Evolutionary conservation across 202 grass and related monocot genomes (phyloP).

Genomic region (Musa balbisiana): DNA sequence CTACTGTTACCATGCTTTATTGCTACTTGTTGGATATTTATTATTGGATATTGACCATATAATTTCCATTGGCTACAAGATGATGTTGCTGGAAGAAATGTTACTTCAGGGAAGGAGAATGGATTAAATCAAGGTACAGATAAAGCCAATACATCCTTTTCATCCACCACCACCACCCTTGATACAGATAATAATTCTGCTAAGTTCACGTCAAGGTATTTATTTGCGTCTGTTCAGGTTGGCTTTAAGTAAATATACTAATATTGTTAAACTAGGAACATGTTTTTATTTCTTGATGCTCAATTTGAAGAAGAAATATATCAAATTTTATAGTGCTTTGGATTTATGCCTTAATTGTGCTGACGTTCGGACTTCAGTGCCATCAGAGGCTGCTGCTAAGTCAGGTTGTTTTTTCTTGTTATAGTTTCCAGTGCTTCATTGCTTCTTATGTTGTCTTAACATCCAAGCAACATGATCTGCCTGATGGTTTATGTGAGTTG

Average conservation of each 20-base stretch:
- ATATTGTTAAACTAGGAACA: constrained; percentile 5
- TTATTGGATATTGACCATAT: constrained; percentile 8
- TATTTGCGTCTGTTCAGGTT: constrained; percentile 4
- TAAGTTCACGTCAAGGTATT: constrained; percentile 43
- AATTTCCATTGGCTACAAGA: constrained; percentile 12
- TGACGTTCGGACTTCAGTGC: too few relatives aligned
- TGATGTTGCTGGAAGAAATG: constrained; percentile 45
- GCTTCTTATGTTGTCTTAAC: not conserved
- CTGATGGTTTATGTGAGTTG: not conserved
- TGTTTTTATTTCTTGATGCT: constrained; percentile 9
- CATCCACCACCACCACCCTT: constrained; percentile 33
- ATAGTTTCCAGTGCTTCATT: not conserved
- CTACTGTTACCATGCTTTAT: not conserved
- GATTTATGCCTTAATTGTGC: not conserved
- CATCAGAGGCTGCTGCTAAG: too few relatives aligned
- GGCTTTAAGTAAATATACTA: constrained; percentile 1
- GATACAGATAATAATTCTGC: constrained; percentile 34
- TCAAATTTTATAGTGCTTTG: not conserved
- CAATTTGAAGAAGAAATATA: not conserved
- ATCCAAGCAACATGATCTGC: not conserved
- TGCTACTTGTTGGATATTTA: constrained; percentile 1
- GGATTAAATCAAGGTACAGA: constrained; percentile 39
- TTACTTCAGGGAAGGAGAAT: constrained; percentile 45
- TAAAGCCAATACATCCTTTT: constrained; percentile 31
- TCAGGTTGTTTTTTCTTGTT: not conserved